A percentile compares a stretch with the other conserved stretches of the same genome.
Evolutionary conservation across 2,329 filamentous ascomycete genomes (phyloP).

Genomic region (Cladosporium sp.): DNA sequence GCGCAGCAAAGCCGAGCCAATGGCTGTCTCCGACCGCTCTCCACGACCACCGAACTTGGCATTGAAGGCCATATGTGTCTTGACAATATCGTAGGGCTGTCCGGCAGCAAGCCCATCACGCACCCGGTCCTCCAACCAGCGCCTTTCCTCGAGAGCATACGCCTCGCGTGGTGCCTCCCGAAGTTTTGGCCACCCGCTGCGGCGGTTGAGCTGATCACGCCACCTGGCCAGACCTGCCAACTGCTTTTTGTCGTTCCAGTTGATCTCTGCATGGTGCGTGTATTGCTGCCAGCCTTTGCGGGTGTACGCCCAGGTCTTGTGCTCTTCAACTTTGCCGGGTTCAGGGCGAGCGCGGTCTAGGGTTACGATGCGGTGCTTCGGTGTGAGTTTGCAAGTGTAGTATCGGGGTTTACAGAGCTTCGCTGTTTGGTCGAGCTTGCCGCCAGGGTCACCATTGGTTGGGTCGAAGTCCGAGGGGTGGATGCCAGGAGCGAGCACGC

Average conservation of each 20-base stretch:
- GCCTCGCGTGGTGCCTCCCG: constrained; percentile 43
- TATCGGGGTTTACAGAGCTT: constrained; percentile 9
- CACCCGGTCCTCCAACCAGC: background rate
- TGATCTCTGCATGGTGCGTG: constrained; percentile 62
- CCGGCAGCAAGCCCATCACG: background rate
- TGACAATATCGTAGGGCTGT: background rate
- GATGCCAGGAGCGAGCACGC: background rate
- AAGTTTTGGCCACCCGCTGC: constrained; percentile 38
- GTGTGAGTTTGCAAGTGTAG: constrained; percentile 18
- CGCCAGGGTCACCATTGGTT: constrained; percentile 12
- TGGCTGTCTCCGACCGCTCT: background rate
- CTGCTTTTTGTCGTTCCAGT: constrained; percentile 40
- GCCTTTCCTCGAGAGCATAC: constrained; percentile 56
- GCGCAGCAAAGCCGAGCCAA: background rate
- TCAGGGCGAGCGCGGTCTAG: constrained; percentile 17
- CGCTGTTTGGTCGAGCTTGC: constrained; percentile 18
- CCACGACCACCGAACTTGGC: background rate
- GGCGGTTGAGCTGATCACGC: constrained; percentile 26
- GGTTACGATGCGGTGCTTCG: constrained; percentile 14
- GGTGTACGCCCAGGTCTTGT: constrained; percentile 73
- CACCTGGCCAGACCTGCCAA: constrained; percentile 59
- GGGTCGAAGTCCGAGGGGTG: constrained; percentile 12
- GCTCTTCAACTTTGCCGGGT: constrained; percentile 38
- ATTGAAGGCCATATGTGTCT: background rate
- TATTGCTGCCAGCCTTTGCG: constrained; percentile 64